Evolutionary conservation across 495 filamentous ascomycete species (phyloP).

Genomic region (Emericellopsis terricola): DNA sequence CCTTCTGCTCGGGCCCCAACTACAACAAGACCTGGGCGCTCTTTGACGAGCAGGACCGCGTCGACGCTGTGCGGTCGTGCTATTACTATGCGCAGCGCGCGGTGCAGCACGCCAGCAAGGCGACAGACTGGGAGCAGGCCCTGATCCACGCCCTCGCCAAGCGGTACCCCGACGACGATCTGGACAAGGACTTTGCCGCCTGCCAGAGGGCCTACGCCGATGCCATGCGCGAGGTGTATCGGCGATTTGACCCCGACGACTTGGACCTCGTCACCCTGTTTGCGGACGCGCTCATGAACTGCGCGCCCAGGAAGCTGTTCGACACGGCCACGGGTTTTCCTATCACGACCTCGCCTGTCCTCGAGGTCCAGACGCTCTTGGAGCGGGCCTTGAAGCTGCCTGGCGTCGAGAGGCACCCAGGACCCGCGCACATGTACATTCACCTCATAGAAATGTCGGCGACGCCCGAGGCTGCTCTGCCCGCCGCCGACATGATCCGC

Average conservation of each 20-base stretch:
- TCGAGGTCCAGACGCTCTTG: constrained; percentile 36
- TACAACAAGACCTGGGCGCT: constrained; percentile 57
- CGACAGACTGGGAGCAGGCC: constrained; percentile 29
- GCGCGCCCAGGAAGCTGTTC: constrained; percentile 50
- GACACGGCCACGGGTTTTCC: constrained; percentile 40
- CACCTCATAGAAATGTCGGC: constrained; percentile 58
- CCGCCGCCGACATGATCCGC: constrained; percentile 37
- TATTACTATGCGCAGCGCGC: constrained; percentile 7
- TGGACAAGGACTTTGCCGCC: constrained; percentile 20
- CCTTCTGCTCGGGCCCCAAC: constrained; percentile 46
- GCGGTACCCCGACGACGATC: constrained; percentile 29
- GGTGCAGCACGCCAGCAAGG: constrained; percentile 5
- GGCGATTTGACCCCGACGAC: constrained; percentile 31
- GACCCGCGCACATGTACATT: constrained; percentile 50
- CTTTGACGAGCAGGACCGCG: constrained; percentile 40
- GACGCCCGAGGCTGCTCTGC: constrained; percentile 37
- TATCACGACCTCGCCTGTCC: constrained; percentile 29
- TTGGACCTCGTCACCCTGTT: constrained; percentile 43
- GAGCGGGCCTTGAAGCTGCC: constrained; percentile 25
- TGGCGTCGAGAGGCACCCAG: constrained; percentile 33
- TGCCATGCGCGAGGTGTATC: constrained; percentile 40
- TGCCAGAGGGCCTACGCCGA: constrained; percentile 40
- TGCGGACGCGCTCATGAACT: constrained; percentile 49
- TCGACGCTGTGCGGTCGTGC: constrained; percentile 22
- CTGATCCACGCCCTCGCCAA: constrained; percentile 36